Percentiles rank a stretch among this genome's conserved stretches.
Conservation (phyloP, 106 monocot species). For the Amphibolis antarctica region DNA sequence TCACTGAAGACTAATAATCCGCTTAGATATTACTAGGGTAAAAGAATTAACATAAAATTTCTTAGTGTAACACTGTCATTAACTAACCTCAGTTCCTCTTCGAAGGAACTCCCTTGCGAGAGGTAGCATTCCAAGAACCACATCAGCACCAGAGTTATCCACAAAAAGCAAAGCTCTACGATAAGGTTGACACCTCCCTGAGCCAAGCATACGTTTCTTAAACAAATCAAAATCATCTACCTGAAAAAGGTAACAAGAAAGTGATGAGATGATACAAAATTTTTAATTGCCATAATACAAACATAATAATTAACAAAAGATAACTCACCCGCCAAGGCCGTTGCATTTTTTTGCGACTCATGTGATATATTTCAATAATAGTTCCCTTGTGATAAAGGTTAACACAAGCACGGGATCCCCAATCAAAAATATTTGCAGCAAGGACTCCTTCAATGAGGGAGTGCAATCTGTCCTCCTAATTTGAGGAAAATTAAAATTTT, state of each 20-base stretch:
- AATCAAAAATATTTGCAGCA: slow-evolving; percentile 98
- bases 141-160: slow-evolving; percentile 96
- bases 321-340: slow-evolving; percentile 85
- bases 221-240: slow-evolving; percentile 97
- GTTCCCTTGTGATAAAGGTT: slow-evolving; percentile 95
- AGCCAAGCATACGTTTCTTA: slow-evolving; percentile 54
- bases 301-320: background rate
- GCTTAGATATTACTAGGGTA: too few species aligned
- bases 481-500: slow-evolving; percentile 1
- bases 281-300: too few species aligned
- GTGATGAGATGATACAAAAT: background rate
- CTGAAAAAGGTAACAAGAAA: slow-evolving; percentile 17
- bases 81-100: slow-evolving; percentile 73
- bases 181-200: slow-evolving; percentile 33
- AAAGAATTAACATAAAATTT: background rate
- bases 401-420: slow-evolving; percentile 99
- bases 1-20: background rate
- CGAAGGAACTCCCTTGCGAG: slow-evolving; percentile 77
- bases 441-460: slow-evolving; percentile 96
- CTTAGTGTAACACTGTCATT: too few species aligned
- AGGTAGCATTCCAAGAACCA: slow-evolving; percentile 98
- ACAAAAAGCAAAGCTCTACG: slow-evolving; percentile 94
- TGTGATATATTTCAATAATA: slow-evolving; percentile 97
- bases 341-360: slow-evolving; percentile 99
- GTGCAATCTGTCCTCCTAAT: slow-evolving; percentile 67